Conservation (phyloP, 2,329 filamentous ascomycete genomes). For the Pleurostoma richardsiae region DNA sequence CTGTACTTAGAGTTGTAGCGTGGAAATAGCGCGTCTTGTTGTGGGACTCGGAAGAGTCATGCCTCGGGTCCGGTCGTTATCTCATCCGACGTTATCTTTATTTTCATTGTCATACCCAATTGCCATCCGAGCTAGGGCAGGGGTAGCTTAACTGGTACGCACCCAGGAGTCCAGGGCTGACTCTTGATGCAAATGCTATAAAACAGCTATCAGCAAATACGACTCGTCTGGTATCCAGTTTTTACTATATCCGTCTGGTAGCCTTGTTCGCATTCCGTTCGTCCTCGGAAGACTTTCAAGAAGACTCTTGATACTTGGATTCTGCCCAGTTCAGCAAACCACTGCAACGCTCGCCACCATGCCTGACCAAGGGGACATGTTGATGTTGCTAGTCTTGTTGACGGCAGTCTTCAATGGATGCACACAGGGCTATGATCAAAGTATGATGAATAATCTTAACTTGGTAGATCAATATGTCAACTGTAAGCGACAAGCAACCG, state of each 20-base stretch:
- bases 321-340: neutral
- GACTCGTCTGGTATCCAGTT: neutral
- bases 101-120: neutral
- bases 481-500: neutral
- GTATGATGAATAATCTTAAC: neutral
- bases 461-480: neutral
- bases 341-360: neutral
- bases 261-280: neutral
- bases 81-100: neutral
- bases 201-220: neutral
- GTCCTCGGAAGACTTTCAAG: neutral
- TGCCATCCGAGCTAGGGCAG: neutral
- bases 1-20: neutral
- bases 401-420: neutral
- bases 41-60: neutral
- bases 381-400: neutral
- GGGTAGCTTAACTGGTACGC: too few relatives aligned
- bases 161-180: neutral
- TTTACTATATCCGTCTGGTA: neutral
- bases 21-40: neutral
- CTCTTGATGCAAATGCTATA: neutral
- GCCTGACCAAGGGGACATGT: neutral
- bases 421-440: neutral
- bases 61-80: neutral
- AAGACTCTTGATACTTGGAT: neutral